Conservation (phyloP, 73 alveolate genomes). For the Paramecium octaurelia region DNA sequence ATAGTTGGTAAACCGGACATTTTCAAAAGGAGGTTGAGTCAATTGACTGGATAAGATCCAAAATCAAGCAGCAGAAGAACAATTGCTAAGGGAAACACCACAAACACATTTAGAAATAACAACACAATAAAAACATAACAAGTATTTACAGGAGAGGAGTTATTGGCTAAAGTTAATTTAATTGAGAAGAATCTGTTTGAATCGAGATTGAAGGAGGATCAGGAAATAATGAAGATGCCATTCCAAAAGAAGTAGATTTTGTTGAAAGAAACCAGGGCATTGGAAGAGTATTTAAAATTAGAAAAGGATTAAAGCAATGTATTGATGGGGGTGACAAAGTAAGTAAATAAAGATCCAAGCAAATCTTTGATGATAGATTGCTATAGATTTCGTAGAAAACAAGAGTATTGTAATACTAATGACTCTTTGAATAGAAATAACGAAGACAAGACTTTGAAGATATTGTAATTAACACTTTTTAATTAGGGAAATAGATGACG, state of each 20-base stretch:
- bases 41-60: not conserved
- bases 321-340: not conserved
- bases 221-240: not conserved
- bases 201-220: not conserved
- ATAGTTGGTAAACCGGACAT: slow-evolving; percentile 27
- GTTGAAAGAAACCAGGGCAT: not conserved
- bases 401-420: not conserved
- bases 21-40: not conserved
- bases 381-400: not conserved
- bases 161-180: not conserved
- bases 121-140: not conserved
- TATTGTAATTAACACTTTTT: not conserved
- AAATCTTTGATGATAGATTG: slow-evolving; percentile 28
- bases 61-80: not conserved
- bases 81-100: not conserved
- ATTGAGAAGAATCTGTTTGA: not conserved
- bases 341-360: not conserved
- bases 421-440: not conserved
- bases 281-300: not conserved
- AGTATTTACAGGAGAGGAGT: not conserved
- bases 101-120: not conserved
- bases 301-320: not conserved
- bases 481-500: not conserved
- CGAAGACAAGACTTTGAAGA: not conserved
- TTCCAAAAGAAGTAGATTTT: not conserved